Evolutionary conservation across 2,329 filamentous ascomycete genomes (phyloP).

Genomic region (Trichoderma sp.): DNA sequence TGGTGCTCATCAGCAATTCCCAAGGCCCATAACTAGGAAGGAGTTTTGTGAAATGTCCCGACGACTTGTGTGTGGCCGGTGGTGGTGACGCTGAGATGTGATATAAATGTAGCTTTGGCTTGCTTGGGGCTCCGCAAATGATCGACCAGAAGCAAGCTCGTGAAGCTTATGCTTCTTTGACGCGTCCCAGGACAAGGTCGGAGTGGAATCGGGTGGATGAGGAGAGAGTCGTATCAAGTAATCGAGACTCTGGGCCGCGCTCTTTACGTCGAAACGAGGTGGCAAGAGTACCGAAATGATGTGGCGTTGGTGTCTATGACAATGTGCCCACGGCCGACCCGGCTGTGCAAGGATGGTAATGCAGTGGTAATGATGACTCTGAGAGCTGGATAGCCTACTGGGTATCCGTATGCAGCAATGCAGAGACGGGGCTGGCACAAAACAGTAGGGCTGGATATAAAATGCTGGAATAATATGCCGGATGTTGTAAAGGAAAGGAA

Average conservation of each 20-base stretch:
- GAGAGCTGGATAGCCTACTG: neutral
- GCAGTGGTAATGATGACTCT: neutral
- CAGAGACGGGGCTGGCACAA: neutral
- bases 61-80: neutral
- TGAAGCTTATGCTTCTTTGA: neutral
- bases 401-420: neutral
- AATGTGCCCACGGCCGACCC: neutral
- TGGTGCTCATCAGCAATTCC: conserved; percentile 6
- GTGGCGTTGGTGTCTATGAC: conserved; percentile 15
- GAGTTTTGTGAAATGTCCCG: neutral
- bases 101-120: neutral
- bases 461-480: neutral
- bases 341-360: neutral
- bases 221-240: neutral
- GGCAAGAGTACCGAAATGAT: conserved; percentile 19
- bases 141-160: neutral
- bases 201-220: neutral
- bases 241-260: neutral
- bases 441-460: neutral
- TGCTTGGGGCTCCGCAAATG: neutral
- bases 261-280: conserved; percentile 11
- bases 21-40: conserved; percentile 7
- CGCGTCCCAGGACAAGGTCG: neutral
- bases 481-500: neutral
- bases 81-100: neutral